Base-by-base conservation (phyloP, 2,329 filamentous ascomycete species). In the Coniochaeta ligniaria region DNA sequence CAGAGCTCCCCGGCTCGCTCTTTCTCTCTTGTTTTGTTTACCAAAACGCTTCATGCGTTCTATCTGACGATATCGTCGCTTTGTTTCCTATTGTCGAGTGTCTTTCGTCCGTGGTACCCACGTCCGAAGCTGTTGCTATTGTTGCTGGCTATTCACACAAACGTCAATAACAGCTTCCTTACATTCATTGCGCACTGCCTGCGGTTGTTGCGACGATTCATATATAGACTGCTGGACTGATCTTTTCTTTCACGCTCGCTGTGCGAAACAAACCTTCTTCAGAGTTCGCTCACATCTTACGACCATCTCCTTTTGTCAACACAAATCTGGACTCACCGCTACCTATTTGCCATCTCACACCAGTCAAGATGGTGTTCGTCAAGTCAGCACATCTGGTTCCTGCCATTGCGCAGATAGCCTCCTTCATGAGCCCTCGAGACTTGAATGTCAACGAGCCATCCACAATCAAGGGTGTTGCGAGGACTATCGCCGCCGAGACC, bases 381-480 rank as follows among this genome's bases (percentile, higher is more conserved):
- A 73, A 70, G 63, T 69, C 70, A 22, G 52, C 66, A 50, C 61
- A 62, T 22, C 58, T 62, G 31, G 65, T 64, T 17, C 60, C 61
- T 28, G 59, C 63, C 14, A 66, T 63, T 3, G 63, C 59, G 14
- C 47, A 64, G 43, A 62, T 68, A 31, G 62, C 66, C 2, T 62
- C 66, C 47, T 60, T 64, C 9, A 61, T 65, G 1, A 28, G 57
- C 6, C 70, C 70, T 22, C 63, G 63, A 35, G 65, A 76, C 24
- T 69, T 82, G 38, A 68, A 81, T 60, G 69, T 80, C 57, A 62
- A 63, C 41, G 71, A 70, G 12, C 38, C 66, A 89, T 86, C 75
- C 36, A 89, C 86, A 0, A 81, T 91, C 66, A 83, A 81, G 64
- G 77, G 78, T 63, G 86, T 85, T 6, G 81, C 87, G 20, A 82